Percentiles rank a stretch among this genome's conserved stretches.
phyloP scores from a whole-genome alignment of 441 rosid species.

The Lepidium campestre region DNA sequence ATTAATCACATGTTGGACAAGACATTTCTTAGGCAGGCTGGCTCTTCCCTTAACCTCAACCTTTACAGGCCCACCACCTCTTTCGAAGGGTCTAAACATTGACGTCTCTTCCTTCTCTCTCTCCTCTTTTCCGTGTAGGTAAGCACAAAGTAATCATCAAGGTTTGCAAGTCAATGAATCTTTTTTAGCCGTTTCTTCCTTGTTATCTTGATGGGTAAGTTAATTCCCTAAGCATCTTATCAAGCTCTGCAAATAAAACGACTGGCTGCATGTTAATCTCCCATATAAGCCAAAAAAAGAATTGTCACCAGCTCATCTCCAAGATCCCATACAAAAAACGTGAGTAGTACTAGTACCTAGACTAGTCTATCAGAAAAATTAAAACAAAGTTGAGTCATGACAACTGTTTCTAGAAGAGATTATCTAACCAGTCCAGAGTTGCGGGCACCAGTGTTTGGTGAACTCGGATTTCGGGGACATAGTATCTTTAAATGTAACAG shows the following conservation, averaged over 20 bases:
- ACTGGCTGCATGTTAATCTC: neutral
- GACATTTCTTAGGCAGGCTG: neutral
- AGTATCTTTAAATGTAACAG: neutral
- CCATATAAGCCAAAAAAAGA: neutral
- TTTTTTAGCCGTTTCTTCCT: neutral
- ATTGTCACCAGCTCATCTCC: neutral
- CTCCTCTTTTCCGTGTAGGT: neutral
- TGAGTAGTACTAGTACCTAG: neutral
- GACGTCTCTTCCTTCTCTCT: neutral
- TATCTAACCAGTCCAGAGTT: neutral
- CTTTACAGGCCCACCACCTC: conserved; percentile 24
- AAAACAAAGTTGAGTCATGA: no score
- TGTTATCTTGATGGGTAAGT: neutral
- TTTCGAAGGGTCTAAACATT: conserved; percentile 10
- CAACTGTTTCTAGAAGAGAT: neutral
- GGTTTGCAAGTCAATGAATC: conserved; percentile 12
- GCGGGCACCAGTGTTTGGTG: neutral
- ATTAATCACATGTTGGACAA: conserved; percentile 19
- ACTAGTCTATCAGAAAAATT: neutral
- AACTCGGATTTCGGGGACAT: neutral
- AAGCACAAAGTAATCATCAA: neutral
- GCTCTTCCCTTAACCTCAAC: conserved; percentile 19
- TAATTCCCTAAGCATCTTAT: conserved; percentile 4
- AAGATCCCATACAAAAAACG: conserved; percentile 1
- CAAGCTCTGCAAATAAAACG: neutral